A percentile compares a stretch with the other conserved stretches of the same genome.
Conservation (phyloP, 2,329 filamentous ascomycete species). For the Phialocephala subalpina region DNA sequence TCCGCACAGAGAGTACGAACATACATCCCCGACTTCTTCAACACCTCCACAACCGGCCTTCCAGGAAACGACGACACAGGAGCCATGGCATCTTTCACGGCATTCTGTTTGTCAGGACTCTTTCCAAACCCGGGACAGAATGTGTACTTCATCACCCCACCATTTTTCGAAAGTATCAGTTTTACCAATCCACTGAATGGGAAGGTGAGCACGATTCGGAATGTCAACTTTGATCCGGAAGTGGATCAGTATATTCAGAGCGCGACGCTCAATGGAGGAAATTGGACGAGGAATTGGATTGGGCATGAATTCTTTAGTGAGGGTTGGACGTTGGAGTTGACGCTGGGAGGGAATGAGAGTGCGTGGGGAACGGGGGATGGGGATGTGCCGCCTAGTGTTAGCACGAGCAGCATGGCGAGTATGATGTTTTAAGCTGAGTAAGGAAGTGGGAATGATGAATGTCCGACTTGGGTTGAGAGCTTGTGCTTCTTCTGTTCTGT, state of each 20-base stretch:
- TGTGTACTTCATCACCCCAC: conserved; percentile 73
- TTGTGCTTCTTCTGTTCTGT: no score
- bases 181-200: conserved; percentile 64
- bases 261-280: conserved; percentile 65
- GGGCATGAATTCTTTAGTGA: conserved; percentile 72
- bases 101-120: conserved; percentile 46
- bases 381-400: conserved; percentile 67
- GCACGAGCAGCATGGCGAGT: not conserved
- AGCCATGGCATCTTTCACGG: conserved; percentile 57
- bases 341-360: conserved; percentile 66
- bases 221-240: conserved; percentile 65
- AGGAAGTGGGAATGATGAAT: no score
- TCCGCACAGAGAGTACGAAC: conserved; percentile 62
- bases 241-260: conserved; percentile 68
- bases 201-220: conserved; percentile 65
- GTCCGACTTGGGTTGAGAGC: no score
- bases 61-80: conserved; percentile 77
- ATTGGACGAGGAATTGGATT: conserved; percentile 71
- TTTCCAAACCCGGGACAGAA: conserved; percentile 75
- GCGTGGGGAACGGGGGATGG: conserved; percentile 65
- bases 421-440: not conserved
- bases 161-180: conserved; percentile 68
- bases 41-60: conserved; percentile 63
- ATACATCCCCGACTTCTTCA: conserved; percentile 71
- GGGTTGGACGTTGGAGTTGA: conserved; percentile 69